Percentiles rank a stretch among this genome's conserved stretches.
Conservation (phyloP, 1,139 yeast genomes). For the Magnusiomyces paraingens region DNA sequence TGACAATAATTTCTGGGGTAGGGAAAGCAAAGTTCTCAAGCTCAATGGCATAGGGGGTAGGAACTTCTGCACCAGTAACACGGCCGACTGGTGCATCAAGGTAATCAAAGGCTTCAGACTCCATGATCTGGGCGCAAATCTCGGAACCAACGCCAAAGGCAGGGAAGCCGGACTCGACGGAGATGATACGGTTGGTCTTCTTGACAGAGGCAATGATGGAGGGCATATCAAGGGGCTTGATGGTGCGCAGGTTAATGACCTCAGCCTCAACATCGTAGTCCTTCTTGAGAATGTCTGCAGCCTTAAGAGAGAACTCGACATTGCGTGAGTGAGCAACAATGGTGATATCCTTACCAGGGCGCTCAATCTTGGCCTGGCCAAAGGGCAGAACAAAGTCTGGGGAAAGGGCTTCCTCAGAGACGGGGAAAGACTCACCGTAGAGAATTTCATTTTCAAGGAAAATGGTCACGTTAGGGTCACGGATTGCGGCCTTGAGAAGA, state of each 20-base stretch:
- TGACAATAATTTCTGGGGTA: slow-evolving; percentile 80
- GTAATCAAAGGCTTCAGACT: slow-evolving; percentile 96
- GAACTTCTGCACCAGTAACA: slow-evolving; percentile 99
- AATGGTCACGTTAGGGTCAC: slow-evolving; percentile 98
- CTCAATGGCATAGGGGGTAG: slow-evolving; percentile 96
- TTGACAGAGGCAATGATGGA: slow-evolving; percentile 81
- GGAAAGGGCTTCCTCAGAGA: slow-evolving; percentile 81
- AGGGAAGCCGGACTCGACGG: slow-evolving; percentile 98
- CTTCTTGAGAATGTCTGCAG: slow-evolving; percentile 81
- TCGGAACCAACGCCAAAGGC: slow-evolving; percentile 98
- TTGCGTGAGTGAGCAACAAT: slow-evolving; percentile 89
- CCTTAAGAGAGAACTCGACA: slow-evolving; percentile 76
- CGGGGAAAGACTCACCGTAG: slow-evolving; percentile 87
- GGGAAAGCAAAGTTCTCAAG: slow-evolving; percentile 99
- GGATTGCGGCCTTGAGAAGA: slow-evolving; percentile 86
- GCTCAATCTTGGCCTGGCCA: slow-evolving; percentile 93
- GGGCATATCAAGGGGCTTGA: slow-evolving; percentile 91
- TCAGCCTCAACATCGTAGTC: slow-evolving; percentile 87
- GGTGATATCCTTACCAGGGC: slow-evolving; percentile 85
- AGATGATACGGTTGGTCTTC: slow-evolving; percentile 93
- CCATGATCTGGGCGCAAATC: slow-evolving; percentile 97
- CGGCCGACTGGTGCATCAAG: slow-evolving; percentile 98
- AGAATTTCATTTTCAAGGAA: slow-evolving; percentile 93
- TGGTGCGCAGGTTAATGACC: slow-evolving; percentile 91
- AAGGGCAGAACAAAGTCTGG: slow-evolving; percentile 89